phyloP scores from a whole-genome alignment of 2,329 filamentous ascomycete species.

The Botryotinia calthae region DNA sequence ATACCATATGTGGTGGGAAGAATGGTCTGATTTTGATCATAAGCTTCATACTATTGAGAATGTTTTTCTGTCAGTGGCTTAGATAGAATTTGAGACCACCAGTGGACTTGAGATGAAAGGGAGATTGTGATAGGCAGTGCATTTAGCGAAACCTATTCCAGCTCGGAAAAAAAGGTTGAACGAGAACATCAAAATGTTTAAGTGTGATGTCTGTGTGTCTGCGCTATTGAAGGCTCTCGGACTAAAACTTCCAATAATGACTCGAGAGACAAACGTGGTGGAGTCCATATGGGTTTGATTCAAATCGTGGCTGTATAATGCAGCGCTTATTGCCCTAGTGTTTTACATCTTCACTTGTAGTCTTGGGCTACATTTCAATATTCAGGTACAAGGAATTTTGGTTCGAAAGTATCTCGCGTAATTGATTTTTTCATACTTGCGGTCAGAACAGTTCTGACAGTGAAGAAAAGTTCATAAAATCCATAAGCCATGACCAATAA shows the following conservation, averaged over 20 bases:
- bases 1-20: not conserved
- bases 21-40: not conserved
- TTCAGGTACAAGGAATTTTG: not conserved
- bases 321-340: not conserved
- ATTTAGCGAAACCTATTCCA: not conserved
- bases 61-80: not conserved
- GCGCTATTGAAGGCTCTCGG: constrained; percentile 3
- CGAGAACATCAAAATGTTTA: not conserved
- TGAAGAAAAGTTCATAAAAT: constrained; percentile 5
- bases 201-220: constrained; percentile 6
- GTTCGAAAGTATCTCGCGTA: constrained; percentile 2
- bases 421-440: constrained; percentile 9
- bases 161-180: not conserved
- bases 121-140: not conserved
- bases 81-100: not conserved
- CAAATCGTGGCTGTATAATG: not conserved
- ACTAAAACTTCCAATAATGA: constrained; percentile 1
- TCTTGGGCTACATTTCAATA: not conserved
- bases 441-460: not conserved
- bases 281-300: not conserved
- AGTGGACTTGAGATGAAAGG: not conserved
- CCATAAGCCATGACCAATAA: not conserved
- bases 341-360: not conserved
- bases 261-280: not conserved
- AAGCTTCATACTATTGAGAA: not conserved